Percentiles rank a stretch among this genome's conserved stretches.
Evolutionary conservation across 2,329 filamentous ascomycete genomes (phyloP).

Genomic region (Trichoderma harzianum): DNA sequence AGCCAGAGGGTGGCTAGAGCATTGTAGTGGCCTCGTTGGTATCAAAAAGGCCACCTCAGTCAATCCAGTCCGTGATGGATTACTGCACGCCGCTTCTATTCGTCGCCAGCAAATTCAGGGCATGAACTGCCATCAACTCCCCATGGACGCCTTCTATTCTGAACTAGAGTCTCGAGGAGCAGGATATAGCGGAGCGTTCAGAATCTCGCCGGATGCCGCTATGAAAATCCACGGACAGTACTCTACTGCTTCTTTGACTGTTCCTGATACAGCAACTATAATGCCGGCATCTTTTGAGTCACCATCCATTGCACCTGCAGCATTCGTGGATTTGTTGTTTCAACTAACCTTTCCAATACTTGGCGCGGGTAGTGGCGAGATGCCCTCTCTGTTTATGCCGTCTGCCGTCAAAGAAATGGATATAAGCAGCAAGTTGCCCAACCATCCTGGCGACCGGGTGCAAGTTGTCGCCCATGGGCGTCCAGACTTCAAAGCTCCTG

Average conservation of each 20-base stretch:
- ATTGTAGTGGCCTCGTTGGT: constrained; percentile 53
- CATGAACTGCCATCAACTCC: constrained; percentile 11
- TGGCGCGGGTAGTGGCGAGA: constrained; percentile 30
- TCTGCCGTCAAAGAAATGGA: constrained; percentile 32
- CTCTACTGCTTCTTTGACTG: constrained; percentile 29
- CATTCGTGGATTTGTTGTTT: constrained; percentile 44
- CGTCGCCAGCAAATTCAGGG: constrained; percentile 18
- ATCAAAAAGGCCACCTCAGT: constrained; percentile 27
- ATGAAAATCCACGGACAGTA: constrained; percentile 21
- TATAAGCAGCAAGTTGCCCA: constrained; percentile 27
- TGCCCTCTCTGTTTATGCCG: constrained; percentile 38
- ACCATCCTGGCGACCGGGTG: constrained; percentile 28
- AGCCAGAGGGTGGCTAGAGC: constrained; percentile 53
- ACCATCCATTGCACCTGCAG: constrained; percentile 42
- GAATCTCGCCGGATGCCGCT: constrained; percentile 11
- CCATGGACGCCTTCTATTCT: constrained; percentile 25
- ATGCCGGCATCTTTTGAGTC: constrained; percentile 48
- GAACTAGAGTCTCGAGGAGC: constrained; percentile 28
- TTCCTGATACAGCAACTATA: constrained; percentile 40
- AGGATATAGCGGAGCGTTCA: constrained; percentile 28
- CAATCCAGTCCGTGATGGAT: constrained; percentile 25
- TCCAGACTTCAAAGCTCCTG: constrained; percentile 23
- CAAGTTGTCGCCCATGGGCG: constrained; percentile 28
- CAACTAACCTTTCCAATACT: constrained; percentile 40
- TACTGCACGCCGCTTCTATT: constrained; percentile 14